Conservation (phyloP, 257 asterid species). For the Petunia secreta region DNA sequence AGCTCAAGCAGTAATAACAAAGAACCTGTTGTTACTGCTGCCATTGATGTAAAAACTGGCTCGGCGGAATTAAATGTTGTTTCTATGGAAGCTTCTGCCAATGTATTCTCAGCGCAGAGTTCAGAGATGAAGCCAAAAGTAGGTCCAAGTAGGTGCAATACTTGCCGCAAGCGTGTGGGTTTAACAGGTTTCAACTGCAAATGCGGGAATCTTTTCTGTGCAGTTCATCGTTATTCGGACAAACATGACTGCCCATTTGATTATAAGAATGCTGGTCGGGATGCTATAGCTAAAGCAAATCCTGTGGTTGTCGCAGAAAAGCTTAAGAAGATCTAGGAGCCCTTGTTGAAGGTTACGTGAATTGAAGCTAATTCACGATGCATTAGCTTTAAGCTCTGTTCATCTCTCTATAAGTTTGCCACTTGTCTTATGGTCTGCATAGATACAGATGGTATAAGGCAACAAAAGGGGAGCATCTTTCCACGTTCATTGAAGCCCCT, state of each 20-base stretch:
- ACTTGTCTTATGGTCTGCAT: constrained; percentile 31
- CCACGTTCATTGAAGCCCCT: constrained; percentile 35
- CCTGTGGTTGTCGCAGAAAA: constrained; percentile 56
- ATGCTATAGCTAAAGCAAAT: constrained; percentile 58
- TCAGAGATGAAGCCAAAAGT: constrained; percentile 40
- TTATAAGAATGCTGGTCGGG: constrained; percentile 52
- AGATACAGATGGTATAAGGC: constrained; percentile 30
- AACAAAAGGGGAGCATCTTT: constrained; percentile 26
- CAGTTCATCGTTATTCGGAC: constrained; percentile 59
- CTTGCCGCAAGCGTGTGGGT: constrained; percentile 63
- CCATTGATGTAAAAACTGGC: constrained; percentile 22
- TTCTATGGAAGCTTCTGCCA: constrained; percentile 32
- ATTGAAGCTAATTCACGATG: background rate
- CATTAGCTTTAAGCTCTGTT: constrained; percentile 28
- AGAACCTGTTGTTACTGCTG: constrained; percentile 33
- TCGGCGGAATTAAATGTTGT: constrained; percentile 33
- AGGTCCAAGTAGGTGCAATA: constrained; percentile 52
- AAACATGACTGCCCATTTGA: constrained; percentile 59
- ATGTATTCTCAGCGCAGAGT: constrained; percentile 25
- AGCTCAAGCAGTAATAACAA: constrained; percentile 35
- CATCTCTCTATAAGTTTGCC: constrained; percentile 33
- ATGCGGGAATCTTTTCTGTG: constrained; percentile 60
- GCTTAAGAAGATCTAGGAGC: constrained; percentile 52
- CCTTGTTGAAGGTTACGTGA: background rate
- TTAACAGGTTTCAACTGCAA: constrained; percentile 55